Percentiles rank a stretch among this genome's conserved stretches.
Evolutionary conservation across 306 rosid genomes (phyloP).

Genomic region (Senna siamea): DNA sequence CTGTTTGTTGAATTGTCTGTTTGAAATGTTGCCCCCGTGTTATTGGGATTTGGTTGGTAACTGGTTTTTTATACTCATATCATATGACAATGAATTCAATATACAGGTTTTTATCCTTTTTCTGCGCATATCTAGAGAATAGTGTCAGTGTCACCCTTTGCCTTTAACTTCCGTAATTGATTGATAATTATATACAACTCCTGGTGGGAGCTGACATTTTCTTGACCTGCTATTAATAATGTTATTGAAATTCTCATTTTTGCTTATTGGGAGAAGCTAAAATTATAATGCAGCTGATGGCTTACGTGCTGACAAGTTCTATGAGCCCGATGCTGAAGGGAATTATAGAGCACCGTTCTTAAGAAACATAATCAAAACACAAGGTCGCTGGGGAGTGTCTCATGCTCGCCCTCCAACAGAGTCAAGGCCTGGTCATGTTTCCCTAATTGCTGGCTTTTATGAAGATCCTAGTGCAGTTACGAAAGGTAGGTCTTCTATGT

Average conservation of each 20-base stretch:
- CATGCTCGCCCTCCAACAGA: conserved; percentile 98
- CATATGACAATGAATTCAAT: neutral
- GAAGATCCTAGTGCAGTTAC: conserved; percentile 97
- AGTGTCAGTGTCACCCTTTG: neutral
- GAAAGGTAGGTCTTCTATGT: conserved; percentile 57
- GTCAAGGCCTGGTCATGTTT: conserved; percentile 90
- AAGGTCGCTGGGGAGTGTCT: conserved; percentile 97
- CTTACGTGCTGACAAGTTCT: conserved; percentile 90
- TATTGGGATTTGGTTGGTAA: neutral
- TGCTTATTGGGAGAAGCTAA: conserved; percentile 11
- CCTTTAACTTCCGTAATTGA: neutral
- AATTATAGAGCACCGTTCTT: conserved; percentile 79
- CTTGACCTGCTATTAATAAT: neutral
- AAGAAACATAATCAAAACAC: conserved; percentile 62
- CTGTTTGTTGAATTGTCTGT: conserved; percentile 44
- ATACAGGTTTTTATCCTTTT: neutral
- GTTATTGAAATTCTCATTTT: neutral
- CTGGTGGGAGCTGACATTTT: neutral
- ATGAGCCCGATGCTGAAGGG: conserved; percentile 72
- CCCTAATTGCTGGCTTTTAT: conserved; percentile 88
- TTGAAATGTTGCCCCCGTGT: neutral
- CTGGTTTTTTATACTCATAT: neutral
- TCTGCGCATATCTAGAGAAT: too few species aligned
- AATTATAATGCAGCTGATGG: conserved; percentile 72
- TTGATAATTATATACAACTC: neutral